Conservation (phyloP, 441 rosid species). For the Pelargonium australe region DNA sequence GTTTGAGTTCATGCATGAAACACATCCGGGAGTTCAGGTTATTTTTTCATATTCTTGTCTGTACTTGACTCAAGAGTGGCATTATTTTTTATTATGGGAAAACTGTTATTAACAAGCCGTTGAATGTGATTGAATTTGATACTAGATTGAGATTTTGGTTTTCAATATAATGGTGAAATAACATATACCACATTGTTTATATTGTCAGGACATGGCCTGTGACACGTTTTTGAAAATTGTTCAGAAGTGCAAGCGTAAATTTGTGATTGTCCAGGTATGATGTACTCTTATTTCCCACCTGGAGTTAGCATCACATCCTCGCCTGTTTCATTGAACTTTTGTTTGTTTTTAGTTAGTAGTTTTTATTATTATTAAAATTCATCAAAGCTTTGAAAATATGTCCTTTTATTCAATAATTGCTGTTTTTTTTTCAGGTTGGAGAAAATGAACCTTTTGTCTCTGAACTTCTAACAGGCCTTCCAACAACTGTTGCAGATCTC, state of each 20-base stretch:
- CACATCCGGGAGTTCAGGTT: conserved; percentile 99
- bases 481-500: conserved; percentile 87
- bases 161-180: background rate
- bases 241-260: conserved; percentile 98
- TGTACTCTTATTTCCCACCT: background rate
- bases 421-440: conserved; percentile 65
- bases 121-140: no score
- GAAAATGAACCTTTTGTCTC: conserved; percentile 97
- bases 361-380: no score
- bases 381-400: background rate
- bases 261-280: conserved; percentile 86
- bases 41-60: conserved; percentile 2
- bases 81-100: no score
- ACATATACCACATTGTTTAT: conserved; percentile 9
- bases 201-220: conserved; percentile 94
- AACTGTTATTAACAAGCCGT: no score
- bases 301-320: background rate
- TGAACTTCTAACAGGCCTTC: conserved; percentile 90
- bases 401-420: background rate
- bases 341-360: no score
- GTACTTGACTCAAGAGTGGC: background rate
- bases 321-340: no score
- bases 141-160: no score
- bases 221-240: conserved; percentile 99
- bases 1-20: conserved; percentile 99